A percentile compares a stretch with the other conserved stretches of the same genome.
These are phyloP conservation scores for Erythrobasidium yunnanense DNA, from an alignment of 768 basidiomycete species.

Conservation along the genomic window DNA sequence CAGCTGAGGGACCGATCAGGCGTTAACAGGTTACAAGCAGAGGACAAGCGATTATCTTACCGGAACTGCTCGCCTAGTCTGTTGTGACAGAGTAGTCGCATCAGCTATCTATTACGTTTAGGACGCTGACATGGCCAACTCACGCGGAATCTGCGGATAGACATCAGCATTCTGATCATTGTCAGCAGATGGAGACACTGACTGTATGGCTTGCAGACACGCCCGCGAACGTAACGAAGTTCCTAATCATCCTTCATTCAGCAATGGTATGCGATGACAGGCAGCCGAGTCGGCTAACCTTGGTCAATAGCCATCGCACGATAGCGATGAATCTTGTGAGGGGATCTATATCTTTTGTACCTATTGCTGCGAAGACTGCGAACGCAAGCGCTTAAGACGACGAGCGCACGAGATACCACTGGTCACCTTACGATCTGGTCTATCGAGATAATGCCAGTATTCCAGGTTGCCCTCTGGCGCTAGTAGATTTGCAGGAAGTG, in stretches of 20 bases:
- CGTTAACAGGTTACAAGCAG: not conserved
- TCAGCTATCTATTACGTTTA: slow-evolving; percentile 8
- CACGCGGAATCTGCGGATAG: slow-evolving; percentile 11
- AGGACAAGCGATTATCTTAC: slow-evolving; percentile 25
- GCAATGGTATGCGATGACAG: too few relatives aligned
- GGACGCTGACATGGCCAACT: too few relatives aligned
- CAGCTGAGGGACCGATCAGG: slow-evolving; percentile 37
- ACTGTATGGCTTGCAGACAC: slow-evolving; percentile 69
- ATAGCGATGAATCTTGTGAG: slow-evolving; percentile 91
- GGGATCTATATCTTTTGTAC: slow-evolving; percentile 30
- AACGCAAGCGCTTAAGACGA: not conserved
- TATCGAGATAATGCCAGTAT: slow-evolving; percentile 33
- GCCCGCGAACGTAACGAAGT: slow-evolving; percentile 45
- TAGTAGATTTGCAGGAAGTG: slow-evolving; percentile 32
- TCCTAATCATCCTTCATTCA: not conserved
- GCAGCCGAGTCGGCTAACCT: too few relatives aligned
- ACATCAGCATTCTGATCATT: slow-evolving; percentile 37
- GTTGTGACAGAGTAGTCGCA: slow-evolving; percentile 50
- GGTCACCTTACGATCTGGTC: slow-evolving; percentile 32
- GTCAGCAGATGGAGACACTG: slow-evolving; percentile 34
- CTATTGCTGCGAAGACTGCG: slow-evolving; percentile 34
- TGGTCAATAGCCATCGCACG: slow-evolving; percentile 46
- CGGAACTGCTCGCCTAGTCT: slow-evolving; percentile 82
- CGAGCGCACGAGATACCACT: not conserved
- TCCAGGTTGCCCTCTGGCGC: slow-evolving; percentile 35